Base-by-base conservation (phyloP, 2,329 filamentous ascomycete species). In the Fusarium longipes region DNA sequence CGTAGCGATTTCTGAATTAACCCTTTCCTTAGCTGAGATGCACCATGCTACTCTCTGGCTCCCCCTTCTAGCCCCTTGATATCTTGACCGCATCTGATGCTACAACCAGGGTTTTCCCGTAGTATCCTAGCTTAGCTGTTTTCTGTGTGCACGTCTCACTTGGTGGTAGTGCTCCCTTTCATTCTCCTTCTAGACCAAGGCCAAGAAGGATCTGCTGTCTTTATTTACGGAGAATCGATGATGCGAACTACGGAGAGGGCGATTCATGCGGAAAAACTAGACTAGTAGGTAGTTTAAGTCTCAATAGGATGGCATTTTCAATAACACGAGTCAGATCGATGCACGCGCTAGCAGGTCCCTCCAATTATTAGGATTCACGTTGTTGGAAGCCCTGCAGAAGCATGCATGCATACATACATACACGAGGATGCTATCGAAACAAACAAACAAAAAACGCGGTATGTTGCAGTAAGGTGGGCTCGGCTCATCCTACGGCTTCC, bases 111-210 rank as follows among this genome's bases (percentile, higher is more conserved):
- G 60, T 59, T 62, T 55, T 67, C 56, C 58, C 43, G 51, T 39
- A 58, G 48, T 39, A 69, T 59, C 71, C 71, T 69, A 49, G 22
- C 30, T 22, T 38, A 49, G 71, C 57, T 60, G 58, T 50, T 67
- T 66, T 69, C 71, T 62, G 71, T 70, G 70, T 63, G 71, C 71
- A 74, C 71, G 71, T 74, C 70, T 73, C 71, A 70, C 65, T 17
- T 48, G 45, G 45, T 51, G 68, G 68, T 67, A 47, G 52, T 55
- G 63, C 45, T 50, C 44, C 24, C 24, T 44, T 51, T 36, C 33
- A 25, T 56, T 48, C 18, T 48, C 50, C 45, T 53, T 65, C 55
- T 56, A 52, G 55, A 25, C 56, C 65, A 25, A 18, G 22, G 25
- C 44, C 57, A 60, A 68, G 58, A 56, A 57, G 47, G 70, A 73